Evolutionary conservation across 805 yeast species (phyloP).

Genomic region (Teunomyces aglyptinius): DNA sequence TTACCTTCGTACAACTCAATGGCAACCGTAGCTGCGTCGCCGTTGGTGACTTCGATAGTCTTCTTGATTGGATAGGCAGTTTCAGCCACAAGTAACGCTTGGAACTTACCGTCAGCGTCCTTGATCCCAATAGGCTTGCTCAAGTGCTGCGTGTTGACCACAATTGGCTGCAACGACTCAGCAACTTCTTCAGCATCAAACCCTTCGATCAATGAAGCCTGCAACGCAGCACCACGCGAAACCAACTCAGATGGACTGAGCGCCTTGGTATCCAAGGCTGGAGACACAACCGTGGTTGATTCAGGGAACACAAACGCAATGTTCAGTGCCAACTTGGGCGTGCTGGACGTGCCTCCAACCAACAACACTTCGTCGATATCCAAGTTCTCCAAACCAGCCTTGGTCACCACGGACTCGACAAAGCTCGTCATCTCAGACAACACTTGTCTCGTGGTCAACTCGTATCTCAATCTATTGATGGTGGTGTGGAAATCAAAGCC

Average conservation of each 20-base stretch:
- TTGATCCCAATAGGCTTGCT: conserved; percentile 81
- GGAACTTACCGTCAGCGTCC: conserved; percentile 68
- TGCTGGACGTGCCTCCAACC: conserved; percentile 90
- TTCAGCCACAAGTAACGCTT: conserved; percentile 72
- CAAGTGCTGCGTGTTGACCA: conserved; percentile 85
- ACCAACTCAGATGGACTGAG: conserved; percentile 84
- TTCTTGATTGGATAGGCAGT: conserved; percentile 91
- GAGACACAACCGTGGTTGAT: conserved; percentile 69
- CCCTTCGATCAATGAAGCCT: conserved; percentile 80
- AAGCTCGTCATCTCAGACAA: conserved; percentile 74
- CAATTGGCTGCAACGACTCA: conserved; percentile 80
- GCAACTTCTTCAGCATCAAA: conserved; percentile 80
- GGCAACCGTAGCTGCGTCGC: conserved; percentile 55
- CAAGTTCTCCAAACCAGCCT: conserved; percentile 80
- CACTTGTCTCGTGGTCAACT: conserved; percentile 77
- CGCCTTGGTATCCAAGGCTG: conserved; percentile 70
- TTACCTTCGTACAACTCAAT: conserved; percentile 83
- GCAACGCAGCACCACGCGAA: conserved; percentile 95
- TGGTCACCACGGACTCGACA: conserved; percentile 67
- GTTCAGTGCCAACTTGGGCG: conserved; percentile 84
- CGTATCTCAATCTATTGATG: conserved; percentile 91
- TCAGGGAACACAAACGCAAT: conserved; percentile 79
- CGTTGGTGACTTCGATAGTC: conserved; percentile 61
- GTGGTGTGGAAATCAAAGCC: conserved; percentile 92
- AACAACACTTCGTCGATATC: conserved; percentile 89